Base-by-base conservation (phyloP, 768 basidiomycete genomes). In the Coprinopsis marcescibilis region DNA sequence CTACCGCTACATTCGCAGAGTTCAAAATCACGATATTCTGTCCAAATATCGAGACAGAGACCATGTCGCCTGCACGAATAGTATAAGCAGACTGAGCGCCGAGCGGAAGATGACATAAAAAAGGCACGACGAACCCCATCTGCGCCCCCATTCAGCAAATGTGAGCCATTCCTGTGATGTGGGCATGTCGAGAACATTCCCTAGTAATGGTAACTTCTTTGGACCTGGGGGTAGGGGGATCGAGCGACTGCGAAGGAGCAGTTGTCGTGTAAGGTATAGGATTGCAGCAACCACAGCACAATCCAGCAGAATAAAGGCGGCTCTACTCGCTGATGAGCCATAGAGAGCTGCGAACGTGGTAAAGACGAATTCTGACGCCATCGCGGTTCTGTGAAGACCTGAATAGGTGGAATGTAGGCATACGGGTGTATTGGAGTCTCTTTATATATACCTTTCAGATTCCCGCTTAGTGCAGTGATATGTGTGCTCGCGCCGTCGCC, bases 101-200 rank as follows among this genome's bases (percentile, higher is more conserved):
- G 36, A 15, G 46, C 11, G 53, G 33, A 27, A 13, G 29, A 8
- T n/a, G n/a, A 40, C 2, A 33, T 1, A 39, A n/a, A 41, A 11
- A 29, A n/a, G 11, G 19, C 5, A 43, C 11, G 2, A 49, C 58
- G 14, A 53, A 64, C 75, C 75, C 52, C 66, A 76, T 61, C 69
- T 67, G 24, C 63, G 51, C 2, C 68, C 72, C 75, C 75, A 76
- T 21, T 67, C 59, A 2, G 67, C 36, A 41, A 73, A 75, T 19
- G 65, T 66, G 40, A 73, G 44, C 73, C 74, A 77, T 29, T 70
- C 70, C 38, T 70, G 71, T 15, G 46, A 49, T 20, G 66, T 62
- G 17, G 76, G 76, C 70, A 77, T 72, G 45, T 76, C 73, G 2
- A 74, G 59, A 4, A 77, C 57, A 46, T 77, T 77, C 10, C 71